Conservation (phyloP, 202 grass and related monocot species). For the Schoenoplectus tabernaemontani region DNA sequence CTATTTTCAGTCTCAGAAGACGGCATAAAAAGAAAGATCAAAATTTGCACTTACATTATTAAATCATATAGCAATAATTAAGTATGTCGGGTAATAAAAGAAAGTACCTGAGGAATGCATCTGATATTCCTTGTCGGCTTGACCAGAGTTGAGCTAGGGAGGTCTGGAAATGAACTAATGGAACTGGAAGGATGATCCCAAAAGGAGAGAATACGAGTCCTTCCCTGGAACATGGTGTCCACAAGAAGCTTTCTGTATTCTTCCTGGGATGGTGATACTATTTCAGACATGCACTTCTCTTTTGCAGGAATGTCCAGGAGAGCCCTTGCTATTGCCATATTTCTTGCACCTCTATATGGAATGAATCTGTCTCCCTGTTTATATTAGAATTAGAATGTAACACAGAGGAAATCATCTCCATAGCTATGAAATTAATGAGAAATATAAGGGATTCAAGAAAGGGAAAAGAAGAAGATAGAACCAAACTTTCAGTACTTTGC, state of each 20-base stretch:
- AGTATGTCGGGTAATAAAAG: neutral
- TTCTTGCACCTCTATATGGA: constrained; percentile 57
- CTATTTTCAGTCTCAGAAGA: neutral
- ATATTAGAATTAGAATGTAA: neutral
- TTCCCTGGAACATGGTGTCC: neutral
- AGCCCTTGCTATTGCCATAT: constrained; percentile 74
- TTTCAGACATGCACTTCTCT: constrained; percentile 38
- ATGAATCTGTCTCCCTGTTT: constrained; percentile 83
- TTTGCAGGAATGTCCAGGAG: constrained; percentile 61
- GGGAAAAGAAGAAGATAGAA: no score
- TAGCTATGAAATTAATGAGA: neutral
- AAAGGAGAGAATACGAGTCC: constrained; percentile 18
- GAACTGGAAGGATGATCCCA: constrained; percentile 28
- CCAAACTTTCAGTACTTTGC: no score
- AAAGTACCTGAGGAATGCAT: constrained; percentile 37
- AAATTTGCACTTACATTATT: neutral
- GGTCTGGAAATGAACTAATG: neutral
- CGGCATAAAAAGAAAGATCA: neutral
- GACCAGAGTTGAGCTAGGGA: neutral
- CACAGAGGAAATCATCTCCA: neutral
- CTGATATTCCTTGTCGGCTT: constrained; percentile 21
- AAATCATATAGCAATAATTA: neutral
- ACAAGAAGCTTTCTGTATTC: constrained; percentile 10
- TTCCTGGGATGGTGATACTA: neutral
- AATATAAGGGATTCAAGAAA: neutral